These are phyloP conservation scores for Candida sithepensis DNA, from an alignment of 805 yeast genomes.

Conservation along the genomic window DNA sequence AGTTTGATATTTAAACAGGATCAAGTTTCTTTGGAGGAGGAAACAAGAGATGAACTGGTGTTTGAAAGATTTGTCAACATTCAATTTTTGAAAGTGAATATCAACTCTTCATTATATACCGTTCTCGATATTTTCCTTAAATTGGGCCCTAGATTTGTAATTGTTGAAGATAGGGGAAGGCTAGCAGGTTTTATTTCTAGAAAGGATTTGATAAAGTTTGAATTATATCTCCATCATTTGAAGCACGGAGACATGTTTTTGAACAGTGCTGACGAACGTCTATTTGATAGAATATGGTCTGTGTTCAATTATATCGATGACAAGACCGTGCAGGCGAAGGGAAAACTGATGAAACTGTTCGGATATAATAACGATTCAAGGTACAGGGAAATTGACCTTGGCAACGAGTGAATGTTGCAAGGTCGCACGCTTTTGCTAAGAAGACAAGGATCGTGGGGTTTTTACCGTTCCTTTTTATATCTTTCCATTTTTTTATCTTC, in stretches of 20 bases:
- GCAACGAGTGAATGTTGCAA: too few relatives aligned
- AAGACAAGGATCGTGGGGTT: not conserved
- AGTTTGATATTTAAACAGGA: slow-evolving; percentile 1
- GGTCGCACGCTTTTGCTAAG: too few relatives aligned
- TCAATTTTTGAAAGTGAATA: slow-evolving; percentile 60
- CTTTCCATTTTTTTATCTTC: too few relatives aligned
- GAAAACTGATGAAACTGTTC: not conserved
- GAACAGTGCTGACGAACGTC: slow-evolving; percentile 17
- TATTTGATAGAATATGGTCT: slow-evolving; percentile 18
- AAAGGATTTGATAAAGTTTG: slow-evolving; percentile 75
- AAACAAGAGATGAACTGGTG: slow-evolving; percentile 10
- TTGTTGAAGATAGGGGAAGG: slow-evolving; percentile 59
- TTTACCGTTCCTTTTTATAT: not conserved
- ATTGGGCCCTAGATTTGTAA: slow-evolving; percentile 73
- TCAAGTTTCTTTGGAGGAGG: not conserved
- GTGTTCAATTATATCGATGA: slow-evolving; percentile 7
- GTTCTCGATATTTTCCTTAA: slow-evolving; percentile 67
- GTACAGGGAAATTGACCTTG: slow-evolving; percentile 2
- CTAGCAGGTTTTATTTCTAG: slow-evolving; percentile 77
- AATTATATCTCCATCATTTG: slow-evolving; percentile 32
- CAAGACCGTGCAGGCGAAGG: not conserved
- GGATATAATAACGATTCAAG: not conserved
- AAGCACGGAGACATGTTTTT: slow-evolving; percentile 26
- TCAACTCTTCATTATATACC: slow-evolving; percentile 53
- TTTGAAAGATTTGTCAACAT: slow-evolving; percentile 39